These are phyloP conservation scores for Sutorius eximius DNA, from an alignment of 1,284 basidiomycete species.

Conservation along the genomic window DNA sequence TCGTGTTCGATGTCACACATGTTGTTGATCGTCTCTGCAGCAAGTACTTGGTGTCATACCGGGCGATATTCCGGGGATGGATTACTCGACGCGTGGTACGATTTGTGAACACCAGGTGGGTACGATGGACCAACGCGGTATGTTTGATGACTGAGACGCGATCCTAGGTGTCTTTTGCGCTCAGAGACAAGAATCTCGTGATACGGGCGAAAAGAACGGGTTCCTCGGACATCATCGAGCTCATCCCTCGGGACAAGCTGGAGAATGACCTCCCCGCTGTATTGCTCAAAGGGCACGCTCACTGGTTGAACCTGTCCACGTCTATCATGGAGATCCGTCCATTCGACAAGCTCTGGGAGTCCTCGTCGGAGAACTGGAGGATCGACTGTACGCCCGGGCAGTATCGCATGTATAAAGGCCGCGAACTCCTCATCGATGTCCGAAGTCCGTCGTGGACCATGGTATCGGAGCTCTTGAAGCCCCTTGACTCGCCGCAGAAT, in stretches of 20 bases:
- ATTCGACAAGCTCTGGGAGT: slow-evolving; percentile 24
- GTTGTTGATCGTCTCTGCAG: too few relatives aligned
- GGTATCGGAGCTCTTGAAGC: neutral
- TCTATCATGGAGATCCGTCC: slow-evolving; percentile 39
- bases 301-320: slow-evolving; percentile 40
- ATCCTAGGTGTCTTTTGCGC: slow-evolving; percentile 32
- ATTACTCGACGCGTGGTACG: too few relatives aligned
- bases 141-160: neutral
- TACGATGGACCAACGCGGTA: neutral
- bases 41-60: too few relatives aligned
- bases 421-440: neutral
- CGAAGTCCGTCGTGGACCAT: neutral
- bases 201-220: neutral
- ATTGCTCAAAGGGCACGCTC: slow-evolving; percentile 36
- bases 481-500: neutral
- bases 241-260: slow-evolving; percentile 39
- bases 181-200: neutral
- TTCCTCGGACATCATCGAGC: slow-evolving; percentile 25
- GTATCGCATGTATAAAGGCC: neutral
- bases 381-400: neutral
- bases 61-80: too few relatives aligned
- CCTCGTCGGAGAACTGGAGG: slow-evolving; percentile 20
- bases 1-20: slow-evolving; percentile 4
- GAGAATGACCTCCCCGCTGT: slow-evolving; percentile 38
- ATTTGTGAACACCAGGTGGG: slow-evolving; percentile 16